Conservation (phyloP, 2,329 filamentous ascomycete genomes). For the Ophiostoma tasmaniense region DNA sequence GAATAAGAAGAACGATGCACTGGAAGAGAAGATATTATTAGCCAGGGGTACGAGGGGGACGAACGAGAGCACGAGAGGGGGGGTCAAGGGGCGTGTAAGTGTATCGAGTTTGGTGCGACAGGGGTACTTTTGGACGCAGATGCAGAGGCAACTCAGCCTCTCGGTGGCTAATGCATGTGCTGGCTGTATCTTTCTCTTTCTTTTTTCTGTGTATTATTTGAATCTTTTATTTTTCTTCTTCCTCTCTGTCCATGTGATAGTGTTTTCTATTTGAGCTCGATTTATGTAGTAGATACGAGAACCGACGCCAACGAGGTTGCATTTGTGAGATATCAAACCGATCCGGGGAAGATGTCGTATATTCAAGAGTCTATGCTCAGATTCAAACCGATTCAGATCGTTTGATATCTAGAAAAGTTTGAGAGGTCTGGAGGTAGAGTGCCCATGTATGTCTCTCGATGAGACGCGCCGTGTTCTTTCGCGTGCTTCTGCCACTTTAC, state of each 20-base stretch:
- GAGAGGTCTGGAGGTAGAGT: background rate
- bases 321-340: background rate
- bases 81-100: constrained; percentile 1
- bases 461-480: constrained; percentile 5
- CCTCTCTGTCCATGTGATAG: background rate
- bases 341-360: background rate
- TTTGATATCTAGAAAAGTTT: background rate
- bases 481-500: background rate
- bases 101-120: background rate
- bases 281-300: background rate
- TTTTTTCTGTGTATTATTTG: background rate
- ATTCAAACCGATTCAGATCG: background rate
- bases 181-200: background rate
- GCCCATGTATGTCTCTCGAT: background rate
- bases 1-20: background rate
- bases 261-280: background rate
- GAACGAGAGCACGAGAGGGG: background rate
- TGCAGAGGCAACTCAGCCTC: background rate
- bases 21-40: background rate
- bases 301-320: background rate
- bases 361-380: background rate
- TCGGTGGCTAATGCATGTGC: background rate
- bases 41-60: background rate
- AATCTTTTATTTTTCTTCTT: background rate
- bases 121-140: background rate